phyloP scores from a whole-genome alignment of 2,329 filamentous ascomycete genomes.

The Gremmenia infestans region DNA sequence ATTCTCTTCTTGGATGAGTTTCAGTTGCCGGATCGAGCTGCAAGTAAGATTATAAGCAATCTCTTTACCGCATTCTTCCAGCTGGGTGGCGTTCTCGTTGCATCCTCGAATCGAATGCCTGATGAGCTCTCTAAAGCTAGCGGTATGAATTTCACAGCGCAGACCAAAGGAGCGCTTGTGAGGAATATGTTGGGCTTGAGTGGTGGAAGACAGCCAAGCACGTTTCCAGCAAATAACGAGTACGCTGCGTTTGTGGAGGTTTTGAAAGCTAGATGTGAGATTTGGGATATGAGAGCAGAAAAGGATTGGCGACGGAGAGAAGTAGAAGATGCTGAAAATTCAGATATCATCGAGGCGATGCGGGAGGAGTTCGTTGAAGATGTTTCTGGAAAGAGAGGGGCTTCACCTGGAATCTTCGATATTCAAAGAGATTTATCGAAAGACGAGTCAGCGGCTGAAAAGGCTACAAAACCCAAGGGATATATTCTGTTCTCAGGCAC shows the following conservation, averaged over 20 bases:
- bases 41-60: constrained; percentile 74
- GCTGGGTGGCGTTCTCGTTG: constrained; percentile 72
- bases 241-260: constrained; percentile 74
- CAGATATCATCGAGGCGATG: constrained; percentile 31
- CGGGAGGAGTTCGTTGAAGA: constrained; percentile 27
- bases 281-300: constrained; percentile 77
- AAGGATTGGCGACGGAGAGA: constrained; percentile 65
- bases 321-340: constrained; percentile 27
- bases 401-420: neutral
- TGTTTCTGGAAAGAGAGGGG: constrained; percentile 10
- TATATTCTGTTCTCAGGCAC: constrained; percentile 23
- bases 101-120: constrained; percentile 78
- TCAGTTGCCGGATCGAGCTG: constrained; percentile 72
- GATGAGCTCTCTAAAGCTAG: constrained; percentile 74
- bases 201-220: constrained; percentile 25
- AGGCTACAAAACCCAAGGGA: constrained; percentile 18
- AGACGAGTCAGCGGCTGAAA: neutral
- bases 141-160: constrained; percentile 58
- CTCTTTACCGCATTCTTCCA: constrained; percentile 78
- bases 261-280: constrained; percentile 70
- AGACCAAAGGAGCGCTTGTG: constrained; percentile 48
- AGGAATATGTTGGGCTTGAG: constrained; percentile 43
- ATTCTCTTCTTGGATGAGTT: constrained; percentile 82
- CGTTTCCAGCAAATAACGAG: constrained; percentile 58
- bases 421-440: neutral